A percentile compares a stretch with the other conserved stretches of the same genome.
Conservation (phyloP, 176 grass and related monocot genomes). For the Avena atlantica region DNA sequence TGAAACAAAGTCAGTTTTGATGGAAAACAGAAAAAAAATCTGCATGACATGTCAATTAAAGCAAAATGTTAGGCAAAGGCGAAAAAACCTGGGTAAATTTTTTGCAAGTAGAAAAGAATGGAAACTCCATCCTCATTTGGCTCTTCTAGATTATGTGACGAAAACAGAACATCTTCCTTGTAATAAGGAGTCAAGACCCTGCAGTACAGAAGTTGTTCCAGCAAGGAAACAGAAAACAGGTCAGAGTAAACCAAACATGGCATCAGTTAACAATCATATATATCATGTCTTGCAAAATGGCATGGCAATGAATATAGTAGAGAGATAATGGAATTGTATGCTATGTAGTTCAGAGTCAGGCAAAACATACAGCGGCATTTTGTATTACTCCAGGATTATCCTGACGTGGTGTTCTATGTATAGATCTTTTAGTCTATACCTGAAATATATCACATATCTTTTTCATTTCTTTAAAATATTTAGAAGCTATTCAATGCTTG, state of each 20-base stretch:
- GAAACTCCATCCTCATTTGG: conserved; percentile 96
- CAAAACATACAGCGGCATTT: background rate
- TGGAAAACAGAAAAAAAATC: conserved; percentile 6
- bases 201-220: conserved; percentile 42
- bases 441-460: conserved; percentile 6
- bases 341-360: conserved; percentile 8
- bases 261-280: background rate
- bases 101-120: conserved; percentile 98
- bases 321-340: background rate
- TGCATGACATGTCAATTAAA: conserved; percentile 19
- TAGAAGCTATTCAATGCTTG: background rate
- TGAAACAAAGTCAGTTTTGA: conserved; percentile 38
- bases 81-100: conserved; percentile 91
- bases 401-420: background rate
- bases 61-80: conserved; percentile 1
- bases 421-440: conserved; percentile 11
- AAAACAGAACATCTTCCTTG: conserved; percentile 97
- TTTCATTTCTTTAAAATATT: background rate
- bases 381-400: conserved; percentile 19
- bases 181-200: conserved; percentile 97
- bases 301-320: background rate
- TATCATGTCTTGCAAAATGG: conserved; percentile 14
- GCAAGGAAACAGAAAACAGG: conserved; percentile 7
- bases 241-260: conserved; percentile 28
- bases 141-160: conserved; percentile 69